Base-by-base conservation (phyloP, 805 yeast species). In the Ogataea nitratoaversa region DNA sequence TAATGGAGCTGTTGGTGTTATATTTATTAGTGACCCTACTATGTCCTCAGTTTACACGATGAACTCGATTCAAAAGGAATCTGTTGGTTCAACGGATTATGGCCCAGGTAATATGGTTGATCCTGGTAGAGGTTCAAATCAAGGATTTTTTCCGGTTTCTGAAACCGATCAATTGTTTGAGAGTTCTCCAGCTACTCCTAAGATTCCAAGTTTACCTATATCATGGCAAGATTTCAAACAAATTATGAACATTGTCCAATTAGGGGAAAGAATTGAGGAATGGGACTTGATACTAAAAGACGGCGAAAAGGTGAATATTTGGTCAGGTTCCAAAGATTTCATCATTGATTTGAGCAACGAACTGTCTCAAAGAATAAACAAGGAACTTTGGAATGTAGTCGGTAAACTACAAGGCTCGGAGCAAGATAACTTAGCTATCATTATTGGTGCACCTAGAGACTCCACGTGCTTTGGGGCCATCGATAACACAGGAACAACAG, bases 371-470 rank as follows among this genome's bases (percentile, higher is more conserved):
- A 58, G 79, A 54, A 65, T 73, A 30, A 61, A 73, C 4, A 95
- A 91, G 47, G 75, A 77, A 16, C 67, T 84, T 3, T 80, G 93
- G 86, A 86, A 89, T 54, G 78, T 90, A 1, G 57, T 87, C 20
- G 95, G 91, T 2, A 75, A 81, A 33, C 77, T 90, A 18, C 71
- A 74, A 25, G 97, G 97, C 11, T 66, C 80, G 34, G 97, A 91
- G 56, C 95, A 87, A 62, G 66, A 69, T 17, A 86, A 78, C 17
- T 74, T 77, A 48, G 87, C 86, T 0, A 63, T 91, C 4, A 68
- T 90, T 2, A 76, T 91, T 41, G 96, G 95, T 1, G 89, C 96
- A 0, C 75, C 84, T 4, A 68, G 96, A 49, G 96, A 89, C 56
- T 68, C 95, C 0, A 19, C 50, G 2, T 66, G 79, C 19, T 73